phyloP scores from a whole-genome alignment of 2,329 filamentous ascomycete species.

The Colletotrichum neosansevieriae region DNA sequence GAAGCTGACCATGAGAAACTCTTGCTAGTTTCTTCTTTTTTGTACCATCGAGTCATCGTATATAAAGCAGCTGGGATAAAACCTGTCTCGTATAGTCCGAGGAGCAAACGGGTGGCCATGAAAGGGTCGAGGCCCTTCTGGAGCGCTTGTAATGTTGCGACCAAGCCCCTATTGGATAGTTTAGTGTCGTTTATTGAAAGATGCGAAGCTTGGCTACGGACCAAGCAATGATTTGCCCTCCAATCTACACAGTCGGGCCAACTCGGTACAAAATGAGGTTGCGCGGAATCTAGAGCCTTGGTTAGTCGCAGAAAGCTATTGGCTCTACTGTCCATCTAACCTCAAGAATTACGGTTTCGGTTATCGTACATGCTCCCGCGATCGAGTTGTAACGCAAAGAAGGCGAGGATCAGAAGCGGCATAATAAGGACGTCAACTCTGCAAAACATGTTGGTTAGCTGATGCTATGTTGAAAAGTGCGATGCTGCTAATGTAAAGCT shows the following conservation, averaged over 20 bases:
- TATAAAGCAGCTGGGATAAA: constrained; percentile 61
- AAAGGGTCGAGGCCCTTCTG: constrained; percentile 47
- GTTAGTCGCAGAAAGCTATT: background rate
- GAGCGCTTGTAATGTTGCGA: constrained; percentile 52
- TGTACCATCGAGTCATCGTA: constrained; percentile 62
- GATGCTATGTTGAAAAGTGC: background rate
- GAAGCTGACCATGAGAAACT: constrained; percentile 50
- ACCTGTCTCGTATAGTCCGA: constrained; percentile 52
- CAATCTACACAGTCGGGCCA: constrained; percentile 61
- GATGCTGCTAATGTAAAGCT: constrained; percentile 5
- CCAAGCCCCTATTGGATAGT: constrained; percentile 47
- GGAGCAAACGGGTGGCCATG: constrained; percentile 53
- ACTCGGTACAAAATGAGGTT: constrained; percentile 61
- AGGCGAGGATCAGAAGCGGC: constrained; percentile 58
- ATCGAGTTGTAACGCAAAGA: constrained; percentile 57
- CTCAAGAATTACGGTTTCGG: constrained; percentile 52
- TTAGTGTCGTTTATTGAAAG: constrained; percentile 46
- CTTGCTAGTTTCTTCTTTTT: constrained; percentile 58
- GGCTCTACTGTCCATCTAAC: constrained; percentile 29
- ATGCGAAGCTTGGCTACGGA: constrained; percentile 44
- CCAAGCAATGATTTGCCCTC: constrained; percentile 57
- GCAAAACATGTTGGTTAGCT: background rate
- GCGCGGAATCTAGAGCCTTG: constrained; percentile 54
- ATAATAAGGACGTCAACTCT: constrained; percentile 61
- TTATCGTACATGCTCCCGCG: constrained; percentile 50